Base-by-base conservation (phyloP, 2,329 filamentous ascomycete species). In the Dactylellina parvicollis region DNA sequence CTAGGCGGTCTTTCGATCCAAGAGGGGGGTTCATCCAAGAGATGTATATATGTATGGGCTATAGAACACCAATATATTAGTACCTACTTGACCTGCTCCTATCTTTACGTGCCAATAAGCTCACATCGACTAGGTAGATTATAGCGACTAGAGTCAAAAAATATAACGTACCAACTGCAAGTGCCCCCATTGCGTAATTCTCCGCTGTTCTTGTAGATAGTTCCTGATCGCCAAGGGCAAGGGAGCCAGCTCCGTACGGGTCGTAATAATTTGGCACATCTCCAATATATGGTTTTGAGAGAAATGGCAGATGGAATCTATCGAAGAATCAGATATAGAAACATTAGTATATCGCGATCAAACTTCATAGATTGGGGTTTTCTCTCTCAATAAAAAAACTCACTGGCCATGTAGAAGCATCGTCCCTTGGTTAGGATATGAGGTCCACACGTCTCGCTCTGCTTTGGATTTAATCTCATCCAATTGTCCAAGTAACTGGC, bases 131-230 rank as follows among this genome's bases (percentile, higher is more conserved):
- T 26, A 56, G 34, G 16, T 9, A 20, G 50, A 22, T 55, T 9
- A 36, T 22, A 10, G 32, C 7, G n/a, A 5, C 12, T 4, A 9
- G 32, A 10, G 10, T 28, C 10, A 30, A 49, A 1, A 44, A 24
- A n/a, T 22, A 9, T 20, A 34, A 55, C 65, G 28, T 32, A 70
- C 65, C 49, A 30, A 50, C 34, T 52, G 57, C 49, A 16, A 72
- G 59, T 7, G 57, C 66, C 7, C 57, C 66, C 9, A 64, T 20
- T 12, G 59, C 57, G 24, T 72, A 72, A 28, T 47, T 72, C 10
- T 72, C 57, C 14, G 66, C 57, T 4, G 40, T 71, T 34, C 40
- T 22, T 1, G 57, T 50, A 14, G 59, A 10, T 7, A 14, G 14
- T 16, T 72, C 57, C 1, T 38, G 38, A 18, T 42, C 9, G 5